These are phyloP conservation scores for Clausena lansium DNA, from an alignment of 345 rosid species.

Conservation along the genomic window DNA sequence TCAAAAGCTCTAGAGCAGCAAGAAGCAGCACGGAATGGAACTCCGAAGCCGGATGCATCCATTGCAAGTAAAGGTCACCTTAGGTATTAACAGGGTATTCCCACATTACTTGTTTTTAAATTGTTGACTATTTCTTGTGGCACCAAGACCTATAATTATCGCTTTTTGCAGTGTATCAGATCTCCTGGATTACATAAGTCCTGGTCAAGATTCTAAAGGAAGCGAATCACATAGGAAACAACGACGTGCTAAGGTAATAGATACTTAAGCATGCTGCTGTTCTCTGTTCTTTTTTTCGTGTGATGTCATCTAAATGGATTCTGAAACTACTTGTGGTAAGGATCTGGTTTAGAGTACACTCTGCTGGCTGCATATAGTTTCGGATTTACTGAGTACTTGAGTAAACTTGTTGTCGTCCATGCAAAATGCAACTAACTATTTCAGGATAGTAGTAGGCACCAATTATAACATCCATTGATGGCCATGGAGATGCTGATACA, in stretches of 20 bases:
- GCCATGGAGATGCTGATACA: no score
- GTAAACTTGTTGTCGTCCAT: not conserved
- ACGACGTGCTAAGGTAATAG: constrained; percentile 55
- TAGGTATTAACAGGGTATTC: constrained; percentile 63
- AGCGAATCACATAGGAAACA: constrained; percentile 46
- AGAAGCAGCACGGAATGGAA: constrained; percentile 62
- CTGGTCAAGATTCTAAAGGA: constrained; percentile 56
- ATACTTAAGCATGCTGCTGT: not conserved
- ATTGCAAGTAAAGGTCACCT: constrained; percentile 80
- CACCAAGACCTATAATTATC: constrained; percentile 25
- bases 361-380: not conserved
- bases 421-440: not conserved
- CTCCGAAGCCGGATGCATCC: constrained; percentile 64
- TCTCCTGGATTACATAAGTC: constrained; percentile 65
- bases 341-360: not conserved
- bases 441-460: no score
- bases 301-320: not conserved
- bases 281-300: not conserved
- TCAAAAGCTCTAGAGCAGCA: constrained; percentile 70
- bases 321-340: not conserved
- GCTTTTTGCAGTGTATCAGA: constrained; percentile 59
- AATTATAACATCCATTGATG: not conserved
- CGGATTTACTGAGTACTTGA: not conserved
- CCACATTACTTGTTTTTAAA: constrained; percentile 35
- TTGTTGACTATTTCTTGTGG: constrained; percentile 8